Evolutionary conservation across 2,329 filamentous ascomycete genomes (phyloP).

Genomic region (Uncinocarpus reesii): DNA sequence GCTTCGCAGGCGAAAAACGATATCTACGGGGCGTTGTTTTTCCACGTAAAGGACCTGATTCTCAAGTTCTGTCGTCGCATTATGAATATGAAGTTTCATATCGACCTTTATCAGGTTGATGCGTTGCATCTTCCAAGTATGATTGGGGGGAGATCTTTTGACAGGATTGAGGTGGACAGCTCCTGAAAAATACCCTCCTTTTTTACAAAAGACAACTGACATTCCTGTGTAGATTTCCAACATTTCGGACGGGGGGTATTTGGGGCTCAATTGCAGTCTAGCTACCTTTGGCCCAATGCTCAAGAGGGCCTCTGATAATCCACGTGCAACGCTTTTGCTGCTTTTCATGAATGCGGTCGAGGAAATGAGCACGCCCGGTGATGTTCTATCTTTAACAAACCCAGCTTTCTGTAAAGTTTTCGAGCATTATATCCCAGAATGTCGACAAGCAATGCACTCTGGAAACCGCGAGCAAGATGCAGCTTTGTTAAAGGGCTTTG

Average conservation of each 20-base stretch:
- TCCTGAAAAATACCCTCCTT: background rate
- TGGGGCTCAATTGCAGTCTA: constrained; percentile 25
- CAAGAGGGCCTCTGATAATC: constrained; percentile 25
- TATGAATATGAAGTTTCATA: constrained; percentile 16
- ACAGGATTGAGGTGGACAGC: constrained; percentile 32
- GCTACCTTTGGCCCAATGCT: constrained; percentile 27
- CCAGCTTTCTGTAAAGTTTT: no score
- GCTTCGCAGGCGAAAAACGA: constrained; percentile 27
- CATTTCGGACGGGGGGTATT: constrained; percentile 30
- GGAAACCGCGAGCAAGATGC: background rate
- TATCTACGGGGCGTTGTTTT: constrained; percentile 33
- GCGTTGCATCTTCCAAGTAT: constrained; percentile 20
- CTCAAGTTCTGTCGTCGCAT: constrained; percentile 25
- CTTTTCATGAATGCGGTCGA: constrained; percentile 34
- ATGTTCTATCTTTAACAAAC: no score
- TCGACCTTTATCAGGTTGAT: constrained; percentile 25
- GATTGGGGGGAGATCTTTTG: constrained; percentile 20
- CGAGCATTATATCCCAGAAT: background rate
- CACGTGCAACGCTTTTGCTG: constrained; percentile 34
- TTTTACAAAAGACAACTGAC: background rate
- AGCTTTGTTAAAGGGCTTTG: background rate
- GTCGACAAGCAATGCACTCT: no score
- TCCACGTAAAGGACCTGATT: constrained; percentile 26
- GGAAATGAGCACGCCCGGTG: background rate
- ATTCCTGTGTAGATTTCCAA: constrained; percentile 29